Percentiles rank a stretch among this genome's conserved stretches.
Evolutionary conservation across 108 stramenopile species (phyloP).

Genomic region (Cylindrotheca fusiformis): DNA sequence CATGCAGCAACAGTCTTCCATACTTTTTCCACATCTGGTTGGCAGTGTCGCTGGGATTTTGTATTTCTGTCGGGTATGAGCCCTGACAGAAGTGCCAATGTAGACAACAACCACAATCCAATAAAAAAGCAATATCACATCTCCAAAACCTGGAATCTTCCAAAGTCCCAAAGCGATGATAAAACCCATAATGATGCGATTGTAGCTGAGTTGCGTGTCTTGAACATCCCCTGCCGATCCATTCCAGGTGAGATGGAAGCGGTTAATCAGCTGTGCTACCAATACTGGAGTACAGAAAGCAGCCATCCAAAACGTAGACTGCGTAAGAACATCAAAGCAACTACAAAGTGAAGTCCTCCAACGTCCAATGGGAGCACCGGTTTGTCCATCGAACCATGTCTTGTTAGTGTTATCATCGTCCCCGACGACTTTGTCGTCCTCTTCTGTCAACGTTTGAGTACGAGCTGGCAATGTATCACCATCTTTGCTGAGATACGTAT

Average conservation of each 20-base stretch:
- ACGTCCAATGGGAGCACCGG: constrained; percentile 36
- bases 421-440: neutral
- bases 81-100: constrained; percentile 37
- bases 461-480: neutral
- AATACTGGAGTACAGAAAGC: constrained; percentile 42
- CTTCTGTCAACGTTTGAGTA: constrained; percentile 11
- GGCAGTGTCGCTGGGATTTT: constrained; percentile 43
- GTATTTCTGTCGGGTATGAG: constrained; percentile 47
- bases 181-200: constrained; percentile 33
- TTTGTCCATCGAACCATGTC: constrained; percentile 24
- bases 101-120: constrained; percentile 26
- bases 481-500: neutral
- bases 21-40: constrained; percentile 9
- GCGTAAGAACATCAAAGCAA: constrained; percentile 61
- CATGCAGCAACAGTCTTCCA: constrained; percentile 61
- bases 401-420: neutral
- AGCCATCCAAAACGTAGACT: constrained; percentile 63
- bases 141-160: constrained; percentile 32
- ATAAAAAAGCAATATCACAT: constrained; percentile 19
- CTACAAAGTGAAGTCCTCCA: constrained; percentile 43
- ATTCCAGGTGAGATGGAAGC: constrained; percentile 50
- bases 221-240: constrained; percentile 29
- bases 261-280: constrained; percentile 54
- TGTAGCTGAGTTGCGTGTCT: constrained; percentile 51
- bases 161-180: constrained; percentile 30